Percentiles rank a stretch among this genome's conserved stretches.
These are phyloP conservation scores for Rhodofomes roseus DNA, from an alignment of 1,284 basidiomycete species.

Conservation along the genomic window DNA sequence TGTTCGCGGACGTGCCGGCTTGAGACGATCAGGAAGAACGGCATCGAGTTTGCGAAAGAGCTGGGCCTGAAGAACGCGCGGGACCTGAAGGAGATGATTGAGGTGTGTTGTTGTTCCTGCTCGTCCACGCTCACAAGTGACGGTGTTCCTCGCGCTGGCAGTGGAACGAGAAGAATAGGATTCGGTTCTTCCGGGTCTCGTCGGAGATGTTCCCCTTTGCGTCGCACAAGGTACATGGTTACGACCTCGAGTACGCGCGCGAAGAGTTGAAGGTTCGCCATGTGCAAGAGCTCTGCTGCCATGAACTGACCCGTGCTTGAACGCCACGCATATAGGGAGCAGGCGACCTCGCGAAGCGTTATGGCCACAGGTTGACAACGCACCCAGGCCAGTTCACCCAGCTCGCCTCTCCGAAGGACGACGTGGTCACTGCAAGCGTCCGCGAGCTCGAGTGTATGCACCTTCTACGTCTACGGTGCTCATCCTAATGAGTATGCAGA, in stretches of 20 bases:
- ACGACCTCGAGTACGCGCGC: conserved; percentile 69
- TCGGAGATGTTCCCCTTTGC: conserved; percentile 93
- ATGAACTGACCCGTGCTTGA: conserved; percentile 6
- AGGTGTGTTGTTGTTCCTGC: conserved; percentile 17
- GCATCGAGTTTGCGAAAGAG: conserved; percentile 67
- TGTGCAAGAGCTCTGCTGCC: background rate
- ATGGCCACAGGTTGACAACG: conserved; percentile 79
- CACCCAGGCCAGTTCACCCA: conserved; percentile 90
- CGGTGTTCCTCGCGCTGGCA: conserved; percentile 31
- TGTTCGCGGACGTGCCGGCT: conserved; percentile 55
- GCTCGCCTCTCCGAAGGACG: conserved; percentile 71
- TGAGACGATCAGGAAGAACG: conserved; percentile 78
- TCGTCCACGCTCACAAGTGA: background rate
- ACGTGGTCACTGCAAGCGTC: conserved; percentile 73
- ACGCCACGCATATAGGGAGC: conserved; percentile 35
- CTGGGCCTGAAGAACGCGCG: conserved; percentile 72
- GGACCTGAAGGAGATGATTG: conserved; percentile 69
- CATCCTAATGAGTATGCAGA: conserved; percentile 31
- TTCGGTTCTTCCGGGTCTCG: conserved; percentile 80
- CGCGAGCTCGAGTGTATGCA: conserved; percentile 64
- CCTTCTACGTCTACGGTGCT: conserved; percentile 4
- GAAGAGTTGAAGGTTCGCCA: conserved; percentile 39
- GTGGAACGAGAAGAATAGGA: conserved; percentile 81
- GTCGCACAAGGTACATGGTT: conserved; percentile 77
- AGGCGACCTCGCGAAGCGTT: conserved; percentile 72